phyloP scores from a whole-genome alignment of 2,329 filamentous ascomycete species.

The Pleomassaria siparia region DNA sequence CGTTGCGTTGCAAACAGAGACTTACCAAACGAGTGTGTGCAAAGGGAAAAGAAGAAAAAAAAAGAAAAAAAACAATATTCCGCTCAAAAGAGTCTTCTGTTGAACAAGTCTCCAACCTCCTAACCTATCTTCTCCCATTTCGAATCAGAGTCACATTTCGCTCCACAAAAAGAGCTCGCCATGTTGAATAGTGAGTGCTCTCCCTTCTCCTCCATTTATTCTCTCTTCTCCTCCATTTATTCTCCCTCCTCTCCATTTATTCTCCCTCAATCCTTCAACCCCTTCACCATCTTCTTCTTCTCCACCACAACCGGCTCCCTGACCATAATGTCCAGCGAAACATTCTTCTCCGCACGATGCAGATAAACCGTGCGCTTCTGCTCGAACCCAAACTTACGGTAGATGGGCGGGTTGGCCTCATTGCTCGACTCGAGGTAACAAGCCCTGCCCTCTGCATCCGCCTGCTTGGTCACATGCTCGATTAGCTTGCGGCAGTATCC shows the following conservation, averaged over 20 bases:
- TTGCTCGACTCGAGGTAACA: conserved; percentile 82
- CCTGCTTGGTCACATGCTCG: conserved; percentile 64
- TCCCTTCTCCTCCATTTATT: conserved; percentile 3
- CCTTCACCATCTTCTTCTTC: conserved; percentile 19
- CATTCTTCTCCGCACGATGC: conserved; percentile 57
- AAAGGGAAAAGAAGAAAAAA: not conserved
- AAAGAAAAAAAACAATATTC: not conserved
- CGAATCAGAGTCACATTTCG: not conserved
- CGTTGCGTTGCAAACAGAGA: not conserved
- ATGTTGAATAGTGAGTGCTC: conserved; percentile 16
- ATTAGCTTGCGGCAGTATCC: conserved; percentile 74
- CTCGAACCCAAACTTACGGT: conserved; percentile 74
- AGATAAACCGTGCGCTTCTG: conserved; percentile 64
- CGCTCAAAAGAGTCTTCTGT: conserved; percentile 6
- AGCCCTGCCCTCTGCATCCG: conserved; percentile 66
- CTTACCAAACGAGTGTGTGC: not conserved
- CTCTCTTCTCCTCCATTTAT: conserved; percentile 3
- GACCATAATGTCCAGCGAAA: conserved; percentile 79
- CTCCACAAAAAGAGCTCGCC: conserved; percentile 2
- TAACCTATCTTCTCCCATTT: not conserved
- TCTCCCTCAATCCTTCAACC: conserved; percentile 4
- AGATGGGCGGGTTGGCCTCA: conserved; percentile 67
- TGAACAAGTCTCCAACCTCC: conserved; percentile 8
- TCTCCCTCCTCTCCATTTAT: not conserved
- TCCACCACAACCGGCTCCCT: conserved; percentile 59